Evolutionary conservation across 106 monocot species (phyloP), one percentile per base, ranked within the genome.

Genomic region (Dioscorea dumetorum): DNA sequence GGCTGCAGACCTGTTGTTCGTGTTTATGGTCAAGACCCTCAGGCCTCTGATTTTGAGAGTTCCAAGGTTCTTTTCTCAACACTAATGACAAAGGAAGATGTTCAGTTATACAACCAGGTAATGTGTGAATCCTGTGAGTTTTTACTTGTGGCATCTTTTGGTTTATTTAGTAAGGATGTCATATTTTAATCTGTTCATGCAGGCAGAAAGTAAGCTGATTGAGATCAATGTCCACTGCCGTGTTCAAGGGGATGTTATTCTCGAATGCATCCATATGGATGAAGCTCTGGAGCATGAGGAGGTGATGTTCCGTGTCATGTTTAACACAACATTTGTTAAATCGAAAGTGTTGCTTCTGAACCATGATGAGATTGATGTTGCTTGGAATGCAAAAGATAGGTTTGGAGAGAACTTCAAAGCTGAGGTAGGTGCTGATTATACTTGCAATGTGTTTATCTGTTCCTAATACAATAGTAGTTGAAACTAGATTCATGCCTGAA

Each of bases 221-320:
- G 87, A 84, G 74, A 22, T 99, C 70, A 89, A 82, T 70, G 72
- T 99, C 64, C 76, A 78, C 54, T 99, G 89, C 67, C 72, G 72
- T 53, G 84, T 99, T 59, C 89, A 99, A 84, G 97, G 92, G 34
- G 97, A 99, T 82, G 88, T 99, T 4, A 84, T 99, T 57, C 84
- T 99, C 66, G 97, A 99, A 67, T 99, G 89, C 72, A 72, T 90
- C 33, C 80, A 87, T 77, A 15, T 84, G 68, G 80, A 81, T 66
- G 79, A 84, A 68, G 72, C 79, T 56, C 58, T 83, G 57, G 70
- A 79, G 23, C 78, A 61, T 66, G 89, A 90, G 63, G 72, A 83
- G 33, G 72, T 87, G 51, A 83, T 92, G 67, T 87, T 99, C 67
- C 77, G 97, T 57, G 70, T 92, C 53, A 90, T 90, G 97, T 99